These are phyloP conservation scores for Hortiboletus campestris DNA, from an alignment of 768 basidiomycete genomes.

Conservation along the genomic window DNA sequence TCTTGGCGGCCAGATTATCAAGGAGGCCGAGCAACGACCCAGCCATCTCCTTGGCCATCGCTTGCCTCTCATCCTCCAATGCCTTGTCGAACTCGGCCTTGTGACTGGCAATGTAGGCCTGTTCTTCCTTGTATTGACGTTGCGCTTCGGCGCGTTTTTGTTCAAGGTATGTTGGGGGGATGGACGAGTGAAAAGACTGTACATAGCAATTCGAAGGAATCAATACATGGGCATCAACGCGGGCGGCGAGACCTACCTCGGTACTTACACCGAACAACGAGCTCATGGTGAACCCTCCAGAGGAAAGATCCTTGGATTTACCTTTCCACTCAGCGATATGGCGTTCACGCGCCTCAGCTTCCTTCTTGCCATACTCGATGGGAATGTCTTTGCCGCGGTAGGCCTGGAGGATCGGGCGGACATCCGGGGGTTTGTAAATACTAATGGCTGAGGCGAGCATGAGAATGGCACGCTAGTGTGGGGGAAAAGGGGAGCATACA, in stretches of 20 bases:
- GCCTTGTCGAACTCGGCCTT: conserved; percentile 48
- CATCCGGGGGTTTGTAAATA: conserved; percentile 84
- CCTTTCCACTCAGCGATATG: conserved; percentile 82
- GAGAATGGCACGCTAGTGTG: background rate
- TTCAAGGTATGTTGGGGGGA: conserved; percentile 52
- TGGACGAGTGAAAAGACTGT: conserved; percentile 28
- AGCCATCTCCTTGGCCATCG: conserved; percentile 46
- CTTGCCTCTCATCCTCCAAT: conserved; percentile 52
- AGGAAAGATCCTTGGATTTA: conserved; percentile 37
- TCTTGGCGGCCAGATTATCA: conserved; percentile 25
- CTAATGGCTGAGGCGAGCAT: conserved; percentile 65
- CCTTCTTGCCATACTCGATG: conserved; percentile 83
- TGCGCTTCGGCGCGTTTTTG: conserved; percentile 52
- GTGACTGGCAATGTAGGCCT: conserved; percentile 50
- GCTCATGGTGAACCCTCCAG: conserved; percentile 44
- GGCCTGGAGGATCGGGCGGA: conserved; percentile 81
- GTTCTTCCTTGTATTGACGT: conserved; percentile 49
- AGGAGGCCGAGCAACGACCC: conserved; percentile 38
- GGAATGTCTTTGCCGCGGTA: conserved; percentile 90
- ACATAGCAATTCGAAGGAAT: conserved; percentile 11
- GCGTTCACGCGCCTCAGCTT: conserved; percentile 75
- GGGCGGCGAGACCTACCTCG: conserved; percentile 25
- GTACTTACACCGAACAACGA: conserved; percentile 38
- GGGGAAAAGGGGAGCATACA: conserved; percentile 43
- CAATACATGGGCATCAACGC: background rate